Conservation (phyloP, 2,329 filamentous ascomycete genomes). For the Ophiobolus disseminans region DNA sequence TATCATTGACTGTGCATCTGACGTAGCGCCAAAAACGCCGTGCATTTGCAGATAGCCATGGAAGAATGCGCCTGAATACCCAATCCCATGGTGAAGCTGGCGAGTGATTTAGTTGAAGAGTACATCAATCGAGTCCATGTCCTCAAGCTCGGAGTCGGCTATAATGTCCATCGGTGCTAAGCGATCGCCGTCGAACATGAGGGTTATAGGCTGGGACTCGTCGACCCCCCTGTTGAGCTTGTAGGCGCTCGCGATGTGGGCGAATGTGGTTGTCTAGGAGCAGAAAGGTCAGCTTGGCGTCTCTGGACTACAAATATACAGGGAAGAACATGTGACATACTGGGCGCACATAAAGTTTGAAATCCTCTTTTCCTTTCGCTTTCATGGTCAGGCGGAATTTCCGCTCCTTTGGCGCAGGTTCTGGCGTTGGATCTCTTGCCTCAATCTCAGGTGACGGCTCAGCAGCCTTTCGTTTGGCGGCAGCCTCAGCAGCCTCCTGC, state of each 20-base stretch:
- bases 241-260: slow-evolving; percentile 40
- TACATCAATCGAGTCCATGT: slow-evolving; percentile 47
- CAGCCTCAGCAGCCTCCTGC: slow-evolving; percentile 33
- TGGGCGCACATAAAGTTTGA: slow-evolving; percentile 58
- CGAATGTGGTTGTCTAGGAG: slow-evolving; percentile 42
- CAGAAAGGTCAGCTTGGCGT: slow-evolving; percentile 13
- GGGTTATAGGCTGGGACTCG: slow-evolving; percentile 36
- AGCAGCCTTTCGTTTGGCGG: slow-evolving; percentile 47
- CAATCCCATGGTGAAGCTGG: no score
- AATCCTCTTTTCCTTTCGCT: slow-evolving; percentile 58
- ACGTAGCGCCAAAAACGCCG: neutral
- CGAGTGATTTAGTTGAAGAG: slow-evolving; percentile 37
- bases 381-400: slow-evolving; percentile 59
- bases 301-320: neutral
- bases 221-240: slow-evolving; percentile 28
- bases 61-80: neutral
- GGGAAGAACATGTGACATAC: slow-evolving; percentile 42
- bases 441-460: slow-evolving; percentile 30
- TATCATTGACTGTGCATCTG: no score
- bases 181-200: slow-evolving; percentile 49
- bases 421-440: slow-evolving; percentile 25
- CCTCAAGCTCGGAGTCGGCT: slow-evolving; percentile 44
- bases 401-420: slow-evolving; percentile 25
- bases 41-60: neutral
- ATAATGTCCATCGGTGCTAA: slow-evolving; percentile 43